Percentiles rank a stretch among this genome's conserved stretches.
Conservation (phyloP, 148 eudicot species). For the Agrostemma githago region DNA sequence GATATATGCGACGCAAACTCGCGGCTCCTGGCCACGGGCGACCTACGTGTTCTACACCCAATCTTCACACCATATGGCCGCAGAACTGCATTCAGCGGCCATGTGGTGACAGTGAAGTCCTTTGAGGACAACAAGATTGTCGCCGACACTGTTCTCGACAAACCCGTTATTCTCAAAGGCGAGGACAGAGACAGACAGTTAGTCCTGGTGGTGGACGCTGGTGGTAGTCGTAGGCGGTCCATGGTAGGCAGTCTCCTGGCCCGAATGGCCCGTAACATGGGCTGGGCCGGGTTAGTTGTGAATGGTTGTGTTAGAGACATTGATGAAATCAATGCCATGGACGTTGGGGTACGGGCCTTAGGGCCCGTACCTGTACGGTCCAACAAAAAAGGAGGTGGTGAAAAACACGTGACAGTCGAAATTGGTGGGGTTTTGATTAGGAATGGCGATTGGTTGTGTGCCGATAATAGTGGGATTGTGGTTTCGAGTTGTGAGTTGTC, state of each 20-base stretch:
- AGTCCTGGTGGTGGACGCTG: conserved; percentile 16
- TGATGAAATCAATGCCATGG: conserved; percentile 13
- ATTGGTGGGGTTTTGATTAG: conserved; percentile 17
- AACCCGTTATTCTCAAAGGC: background rate
- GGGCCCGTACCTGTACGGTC: conserved; percentile 18
- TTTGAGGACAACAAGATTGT: too few species aligned
- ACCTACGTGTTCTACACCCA: too few species aligned
- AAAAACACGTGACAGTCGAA: conserved; percentile 16
- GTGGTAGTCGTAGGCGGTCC: conserved; percentile 20
- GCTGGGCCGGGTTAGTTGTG: conserved; percentile 19
- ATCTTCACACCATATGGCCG: too few species aligned
- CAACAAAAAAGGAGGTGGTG: conserved; percentile 22
- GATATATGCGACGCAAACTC: too few species aligned
- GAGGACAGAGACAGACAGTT: background rate
- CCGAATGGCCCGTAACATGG: conserved; percentile 18
- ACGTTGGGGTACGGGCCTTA: conserved; percentile 18
- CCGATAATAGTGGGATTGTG: conserved; percentile 22
- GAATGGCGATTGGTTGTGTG: conserved; percentile 26
- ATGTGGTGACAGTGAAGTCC: too few species aligned
- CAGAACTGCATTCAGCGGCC: too few species aligned
- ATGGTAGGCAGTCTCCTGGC: conserved; percentile 18
- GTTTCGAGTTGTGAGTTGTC: conserved; percentile 11
- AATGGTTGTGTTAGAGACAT: conserved; percentile 19
- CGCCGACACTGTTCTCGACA: background rate
- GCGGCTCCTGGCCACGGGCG: too few species aligned